These are phyloP conservation scores for Suillus luteus DNA, from an alignment of 768 basidiomycete genomes.

Conservation along the genomic window DNA sequence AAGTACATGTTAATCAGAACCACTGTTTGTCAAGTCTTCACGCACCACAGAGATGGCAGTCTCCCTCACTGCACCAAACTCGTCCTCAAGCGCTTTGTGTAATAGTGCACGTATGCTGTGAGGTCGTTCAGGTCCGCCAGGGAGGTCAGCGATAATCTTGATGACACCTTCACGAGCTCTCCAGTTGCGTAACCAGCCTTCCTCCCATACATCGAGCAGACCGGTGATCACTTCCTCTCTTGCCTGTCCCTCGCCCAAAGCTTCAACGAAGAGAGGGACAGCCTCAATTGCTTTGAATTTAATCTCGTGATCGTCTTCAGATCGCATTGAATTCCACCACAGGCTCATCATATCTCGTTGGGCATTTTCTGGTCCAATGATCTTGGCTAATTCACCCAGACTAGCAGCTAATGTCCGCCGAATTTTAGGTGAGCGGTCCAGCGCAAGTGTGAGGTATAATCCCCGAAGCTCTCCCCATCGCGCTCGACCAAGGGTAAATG, in stretches of 20 bases:
- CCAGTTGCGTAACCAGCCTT: constrained; percentile 67
- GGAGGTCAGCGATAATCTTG: constrained; percentile 53
- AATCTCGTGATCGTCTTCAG: constrained; percentile 65
- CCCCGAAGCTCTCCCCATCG: constrained; percentile 77
- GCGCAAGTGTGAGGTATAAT: constrained; percentile 65
- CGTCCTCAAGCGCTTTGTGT: constrained; percentile 66
- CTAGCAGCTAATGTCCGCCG: constrained; percentile 84
- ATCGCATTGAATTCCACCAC: constrained; percentile 62
- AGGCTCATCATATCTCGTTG: constrained; percentile 68
- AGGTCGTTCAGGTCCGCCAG: constrained; percentile 43
- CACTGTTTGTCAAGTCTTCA: constrained; percentile 12
- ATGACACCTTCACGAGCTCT: constrained; percentile 75
- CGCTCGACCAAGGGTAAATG: constrained; percentile 71
- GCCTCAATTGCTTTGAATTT: constrained; percentile 72
- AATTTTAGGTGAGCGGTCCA: constrained; percentile 62
- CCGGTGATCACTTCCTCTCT: constrained; percentile 47
- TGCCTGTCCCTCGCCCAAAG: constrained; percentile 50
- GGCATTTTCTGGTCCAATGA: constrained; percentile 74
- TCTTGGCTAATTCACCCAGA: constrained; percentile 84
- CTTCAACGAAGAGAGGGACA: constrained; percentile 54
- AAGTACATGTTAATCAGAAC: constrained; percentile 12
- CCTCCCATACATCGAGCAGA: constrained; percentile 57
- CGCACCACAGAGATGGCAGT: constrained; percentile 68
- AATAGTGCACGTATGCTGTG: constrained; percentile 57
- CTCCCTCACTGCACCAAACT: constrained; percentile 84